Evolutionary conservation across 2,329 filamentous ascomycete genomes (phyloP), one percentile per base, ranked within the genome.

Genomic region (Pseudohalonectria lignicola): DNA sequence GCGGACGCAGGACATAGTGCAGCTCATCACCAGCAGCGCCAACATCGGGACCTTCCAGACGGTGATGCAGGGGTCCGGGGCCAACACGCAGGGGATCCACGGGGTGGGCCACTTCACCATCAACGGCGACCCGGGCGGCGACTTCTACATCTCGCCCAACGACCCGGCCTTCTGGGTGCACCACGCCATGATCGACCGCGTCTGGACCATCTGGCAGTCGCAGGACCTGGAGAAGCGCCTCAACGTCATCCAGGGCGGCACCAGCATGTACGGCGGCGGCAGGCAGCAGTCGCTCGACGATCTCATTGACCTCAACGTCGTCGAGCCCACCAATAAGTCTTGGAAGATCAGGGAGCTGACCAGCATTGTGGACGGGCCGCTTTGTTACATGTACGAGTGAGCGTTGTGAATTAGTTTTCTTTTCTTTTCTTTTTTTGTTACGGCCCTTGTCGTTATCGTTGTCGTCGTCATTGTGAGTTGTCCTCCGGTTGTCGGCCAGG

Each of bases 41-140:
- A 54, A 57, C 36, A 59, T 70, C 39, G 42, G 45, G 11, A 51
- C 54, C 32, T 71, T 71, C 50, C 63, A 71, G 52, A 57, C 55
- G 43, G 47, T 47, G 31, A 66, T 70, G 63, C 64, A 69, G 47
- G 58, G 51, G 41, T 37, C 49, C 5, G 47, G 47, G 19, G 41
- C 39, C 15, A 26, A 21, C 15, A 30, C 25, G 8, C 50, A 57
- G 32, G 59, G 57, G 15, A 48, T 58, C 21, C 56, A 53, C 41
- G 43, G 43, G 6, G 53, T 47, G 2, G 56, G 56, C 13, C 52
- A 54, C 36, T 53, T 48, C 41, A 57, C 53, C 34, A 54, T 58
- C 13, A 56, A 43, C 1, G 63, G 63, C 20, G 63, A 66, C 41
- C 62, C 61, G 1, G 62, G 57, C 20, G 53, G 54, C 3, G 61